Conservation (phyloP, 352 stramenopile species). For the Phytophthora fragariae region DNA sequence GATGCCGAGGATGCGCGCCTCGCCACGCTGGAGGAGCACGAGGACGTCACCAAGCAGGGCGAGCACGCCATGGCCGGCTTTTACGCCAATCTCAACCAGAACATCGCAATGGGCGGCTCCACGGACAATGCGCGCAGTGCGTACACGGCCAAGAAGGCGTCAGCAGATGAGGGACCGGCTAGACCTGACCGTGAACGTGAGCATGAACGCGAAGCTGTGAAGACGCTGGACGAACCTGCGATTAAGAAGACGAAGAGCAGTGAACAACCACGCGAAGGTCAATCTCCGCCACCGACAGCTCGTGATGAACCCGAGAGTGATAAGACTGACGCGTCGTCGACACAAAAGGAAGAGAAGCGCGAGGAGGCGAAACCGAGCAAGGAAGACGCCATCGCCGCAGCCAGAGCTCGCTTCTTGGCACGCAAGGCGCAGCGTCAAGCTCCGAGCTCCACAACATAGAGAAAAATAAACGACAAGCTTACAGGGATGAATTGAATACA, state of each 20-base stretch:
- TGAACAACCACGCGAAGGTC: slow-evolving; percentile 17
- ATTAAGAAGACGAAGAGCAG: slow-evolving; percentile 27
- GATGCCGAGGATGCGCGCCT: slow-evolving; percentile 81
- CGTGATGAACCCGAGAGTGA: slow-evolving; percentile 1
- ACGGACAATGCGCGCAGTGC: slow-evolving; percentile 74
- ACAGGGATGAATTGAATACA: neutral
- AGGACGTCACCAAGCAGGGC: slow-evolving; percentile 82
- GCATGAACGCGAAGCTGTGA: slow-evolving; percentile 5
- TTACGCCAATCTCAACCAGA: slow-evolving; percentile 93
- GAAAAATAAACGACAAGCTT: neutral
- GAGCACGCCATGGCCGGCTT: slow-evolving; percentile 86
- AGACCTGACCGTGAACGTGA: slow-evolving; percentile 8
- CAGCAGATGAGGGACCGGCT: slow-evolving; percentile 14
- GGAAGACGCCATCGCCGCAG: slow-evolving; percentile 81
- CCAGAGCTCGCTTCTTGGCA: slow-evolving; percentile 85
- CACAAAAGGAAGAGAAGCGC: slow-evolving; percentile 7
- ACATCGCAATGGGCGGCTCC: slow-evolving; percentile 91
- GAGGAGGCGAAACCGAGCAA: slow-evolving; percentile 52
- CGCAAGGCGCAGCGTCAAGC: slow-evolving; percentile 72
- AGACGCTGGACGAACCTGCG: slow-evolving; percentile 15
- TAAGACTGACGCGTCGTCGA: slow-evolving; percentile 16
- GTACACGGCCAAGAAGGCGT: slow-evolving; percentile 70
- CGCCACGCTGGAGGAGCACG: slow-evolving; percentile 65
- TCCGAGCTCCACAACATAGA: slow-evolving; percentile 16
- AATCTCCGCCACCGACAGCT: neutral